Conservation (phyloP, 139 green algal species). For the Microglena sp. region DNA sequence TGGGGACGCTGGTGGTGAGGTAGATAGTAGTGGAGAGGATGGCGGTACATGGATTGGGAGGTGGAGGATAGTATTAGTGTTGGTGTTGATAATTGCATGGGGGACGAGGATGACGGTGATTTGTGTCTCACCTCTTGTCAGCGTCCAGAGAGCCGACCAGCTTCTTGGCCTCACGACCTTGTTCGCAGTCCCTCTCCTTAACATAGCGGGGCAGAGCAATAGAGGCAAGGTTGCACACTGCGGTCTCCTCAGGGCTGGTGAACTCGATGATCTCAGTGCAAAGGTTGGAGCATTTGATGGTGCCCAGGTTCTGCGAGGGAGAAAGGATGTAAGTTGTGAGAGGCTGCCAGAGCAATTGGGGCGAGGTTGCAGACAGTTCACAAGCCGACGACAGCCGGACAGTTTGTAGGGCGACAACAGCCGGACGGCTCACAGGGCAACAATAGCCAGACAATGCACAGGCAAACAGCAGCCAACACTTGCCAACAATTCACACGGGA, state of each 20-base stretch:
- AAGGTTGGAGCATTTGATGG: slow-evolving; percentile 98
- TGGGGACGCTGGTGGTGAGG: no score
- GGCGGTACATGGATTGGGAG: no score
- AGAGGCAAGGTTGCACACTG: slow-evolving; percentile 97
- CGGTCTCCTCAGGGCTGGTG: slow-evolving; percentile 88
- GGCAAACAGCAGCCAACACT: no score
- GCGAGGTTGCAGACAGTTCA: no score
- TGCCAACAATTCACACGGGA: no score
- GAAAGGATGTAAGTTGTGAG: slow-evolving; percentile 28
- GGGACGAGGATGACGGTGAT: background rate
- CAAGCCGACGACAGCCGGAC: no score
- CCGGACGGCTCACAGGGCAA: no score
- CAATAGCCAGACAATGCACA: no score
- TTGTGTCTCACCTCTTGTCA: slow-evolving; percentile 31
- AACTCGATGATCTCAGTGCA: slow-evolving; percentile 99
- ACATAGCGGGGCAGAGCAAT: slow-evolving; percentile 87
- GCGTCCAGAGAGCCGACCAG: slow-evolving; percentile 73
- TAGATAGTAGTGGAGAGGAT: no score
- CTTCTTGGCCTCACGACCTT: slow-evolving; percentile 55
- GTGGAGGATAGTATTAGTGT: background rate
- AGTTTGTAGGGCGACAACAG: no score
- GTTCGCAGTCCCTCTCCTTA: slow-evolving; percentile 28
- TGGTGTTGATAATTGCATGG: background rate
- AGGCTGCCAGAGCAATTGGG: no score
- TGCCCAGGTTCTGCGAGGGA: slow-evolving; percentile 78